phyloP scores from a whole-genome alignment of 208 protist genomes.

The Leishmania martiniquensis region DNA sequence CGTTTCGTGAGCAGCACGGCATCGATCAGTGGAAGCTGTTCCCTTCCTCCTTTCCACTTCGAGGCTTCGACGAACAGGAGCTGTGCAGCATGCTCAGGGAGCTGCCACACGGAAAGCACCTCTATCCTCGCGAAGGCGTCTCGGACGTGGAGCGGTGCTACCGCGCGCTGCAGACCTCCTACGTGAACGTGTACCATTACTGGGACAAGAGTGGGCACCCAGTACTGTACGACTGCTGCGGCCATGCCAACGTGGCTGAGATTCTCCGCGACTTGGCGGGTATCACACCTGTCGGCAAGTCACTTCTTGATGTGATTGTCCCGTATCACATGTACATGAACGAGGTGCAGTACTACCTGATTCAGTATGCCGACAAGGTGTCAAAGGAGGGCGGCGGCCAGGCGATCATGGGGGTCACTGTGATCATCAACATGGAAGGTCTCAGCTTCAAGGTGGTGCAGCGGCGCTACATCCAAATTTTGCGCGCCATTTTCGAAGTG shows the following conservation, averaged over 20 bases:
- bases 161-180: slow-evolving; percentile 46
- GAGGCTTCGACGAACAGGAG: slow-evolving; percentile 52
- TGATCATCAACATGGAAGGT: slow-evolving; percentile 62
- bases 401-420: slow-evolving; percentile 66
- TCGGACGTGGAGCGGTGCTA: slow-evolving; percentile 45
- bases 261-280: slow-evolving; percentile 40
- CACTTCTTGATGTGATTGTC: slow-evolving; percentile 46
- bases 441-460: slow-evolving; percentile 61
- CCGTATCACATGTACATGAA: slow-evolving; percentile 82
- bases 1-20: slow-evolving; percentile 47
- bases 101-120: slow-evolving; percentile 19
- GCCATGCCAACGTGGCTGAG: slow-evolving; percentile 34
- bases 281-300: slow-evolving; percentile 41
- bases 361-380: slow-evolving; percentile 46
- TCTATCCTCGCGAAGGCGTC: slow-evolving; percentile 20
- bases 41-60: slow-evolving; percentile 57
- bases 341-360: slow-evolving; percentile 69
- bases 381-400: slow-evolving; percentile 32
- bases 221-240: slow-evolving; percentile 70
- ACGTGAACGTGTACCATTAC: slow-evolving; percentile 73
- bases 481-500: slow-evolving; percentile 55
- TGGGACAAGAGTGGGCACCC: slow-evolving; percentile 80
- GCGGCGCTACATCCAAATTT: slow-evolving; percentile 43
- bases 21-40: slow-evolving; percentile 60
- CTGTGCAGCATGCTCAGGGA: slow-evolving; percentile 33